Evolutionary conservation across 306 rosid genomes (phyloP), one percentile per base, ranked within the genome.

Genomic region (Glycine latifolia): DNA sequence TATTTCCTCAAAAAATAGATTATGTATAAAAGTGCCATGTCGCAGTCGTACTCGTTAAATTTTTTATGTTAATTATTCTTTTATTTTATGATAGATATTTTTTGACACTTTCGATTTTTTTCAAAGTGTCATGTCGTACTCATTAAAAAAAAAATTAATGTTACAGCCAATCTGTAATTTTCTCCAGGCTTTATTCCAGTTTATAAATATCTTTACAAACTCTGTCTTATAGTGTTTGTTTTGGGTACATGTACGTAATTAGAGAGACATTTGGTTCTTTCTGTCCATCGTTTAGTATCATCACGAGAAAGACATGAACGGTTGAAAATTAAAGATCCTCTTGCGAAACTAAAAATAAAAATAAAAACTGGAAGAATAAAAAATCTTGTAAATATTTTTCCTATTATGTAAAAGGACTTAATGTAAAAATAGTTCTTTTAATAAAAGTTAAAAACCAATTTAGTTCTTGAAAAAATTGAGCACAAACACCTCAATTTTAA

Each of bases 191-290:
- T 44, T 67, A 33, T 44, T 66, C 71, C 20, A 8, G 13, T 39
- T 66, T 39, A 14, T 0, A 13, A 13, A 37, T 63, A 31, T 33
- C 14, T 13, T 13, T 6, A 3, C 49, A 39, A 65, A 37, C 11
- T 48, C 58, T 75, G 77, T 46, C 79, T 61, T 13, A 2, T 11
- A 66, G 71, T 65, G 73, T 76, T 44, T 46, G 88, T 61, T 26
- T 44, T 46, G 85, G 53, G 71, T 60, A 11, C 4, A 61, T 39
- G 6, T 5, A 39, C 44, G 6, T 50, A 52, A 33, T 43, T 43
- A 73, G 82, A 78, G 77, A 78, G 73, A 73, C 47, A 53, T 60
- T 50, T 33, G 59, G 69, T 77, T 78, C 54, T 10, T 35, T 78
- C 58, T 73, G 14, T 17, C 6, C 49, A 67, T 72, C 86, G 49